Conservation (phyloP, 306 rosid genomes). For the peach (Prunus persica) region DNA sequence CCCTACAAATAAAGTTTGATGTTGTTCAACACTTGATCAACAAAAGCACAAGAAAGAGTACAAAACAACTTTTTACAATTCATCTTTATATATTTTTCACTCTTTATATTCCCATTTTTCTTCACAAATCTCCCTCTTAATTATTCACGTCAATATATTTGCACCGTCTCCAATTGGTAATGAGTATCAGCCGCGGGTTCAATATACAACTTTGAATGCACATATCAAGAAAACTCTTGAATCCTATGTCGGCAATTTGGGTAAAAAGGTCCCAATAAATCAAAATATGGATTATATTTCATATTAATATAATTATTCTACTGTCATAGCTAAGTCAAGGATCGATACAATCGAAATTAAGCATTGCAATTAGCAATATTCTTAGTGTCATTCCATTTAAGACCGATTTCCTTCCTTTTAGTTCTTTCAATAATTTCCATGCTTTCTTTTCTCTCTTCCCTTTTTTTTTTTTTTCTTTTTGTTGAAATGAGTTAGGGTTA, state of each 20-base stretch:
- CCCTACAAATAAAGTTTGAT: slow-evolving; percentile 65
- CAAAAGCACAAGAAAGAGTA: slow-evolving; percentile 29
- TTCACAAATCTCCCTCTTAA: not conserved
- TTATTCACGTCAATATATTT: not conserved
- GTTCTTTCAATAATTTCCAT: too few species aligned
- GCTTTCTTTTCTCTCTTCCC: too few species aligned
- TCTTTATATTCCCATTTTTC: slow-evolving; percentile 22
- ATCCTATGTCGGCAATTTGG: not conserved
- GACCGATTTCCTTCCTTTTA: too few species aligned
- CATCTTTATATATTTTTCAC: slow-evolving; percentile 4
- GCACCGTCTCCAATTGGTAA: not conserved
- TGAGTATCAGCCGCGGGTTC: slow-evolving; percentile 17
- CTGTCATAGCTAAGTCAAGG: too few species aligned
- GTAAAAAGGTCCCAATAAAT: not conserved
- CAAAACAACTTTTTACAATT: slow-evolving; percentile 44
- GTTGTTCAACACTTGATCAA: slow-evolving; percentile 27
- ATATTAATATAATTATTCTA: too few species aligned
- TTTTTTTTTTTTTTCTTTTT: not conserved
- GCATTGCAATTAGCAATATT: not conserved
- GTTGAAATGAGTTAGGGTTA: slow-evolving; percentile 27
- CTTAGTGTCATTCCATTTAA: too few species aligned
- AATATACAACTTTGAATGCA: not conserved
- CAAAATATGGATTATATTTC: not conserved
- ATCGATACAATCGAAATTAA: too few species aligned
- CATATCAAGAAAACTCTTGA: not conserved